phyloP scores from a whole-genome alignment of 2,329 filamentous ascomycete genomes.

The Pseudogymnoascus sp. region DNA sequence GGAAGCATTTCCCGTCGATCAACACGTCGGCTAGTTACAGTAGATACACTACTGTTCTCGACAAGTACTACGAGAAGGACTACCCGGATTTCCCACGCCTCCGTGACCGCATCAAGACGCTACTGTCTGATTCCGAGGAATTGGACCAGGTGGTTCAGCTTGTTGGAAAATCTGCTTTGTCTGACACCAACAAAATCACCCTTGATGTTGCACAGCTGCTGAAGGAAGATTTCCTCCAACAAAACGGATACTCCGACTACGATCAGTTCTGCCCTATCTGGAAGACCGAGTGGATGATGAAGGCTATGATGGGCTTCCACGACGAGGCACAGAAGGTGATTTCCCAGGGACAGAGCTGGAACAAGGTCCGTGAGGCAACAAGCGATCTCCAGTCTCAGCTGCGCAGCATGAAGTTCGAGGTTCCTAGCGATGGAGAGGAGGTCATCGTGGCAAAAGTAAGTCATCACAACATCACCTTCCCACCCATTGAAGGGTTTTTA shows the following conservation, averaged over 20 bases:
- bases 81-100: slow-evolving; percentile 90
- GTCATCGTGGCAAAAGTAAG: slow-evolving; percentile 74
- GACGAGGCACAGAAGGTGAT: slow-evolving; percentile 96
- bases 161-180: slow-evolving; percentile 93
- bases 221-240: slow-evolving; percentile 98
- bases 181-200: slow-evolving; percentile 96
- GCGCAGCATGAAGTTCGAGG: slow-evolving; percentile 92
- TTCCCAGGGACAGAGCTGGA: slow-evolving; percentile 83
- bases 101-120: slow-evolving; percentile 86
- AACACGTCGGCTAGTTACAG: slow-evolving; percentile 93
- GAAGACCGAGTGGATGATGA: slow-evolving; percentile 99
- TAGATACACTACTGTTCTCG: slow-evolving; percentile 85
- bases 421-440: slow-evolving; percentile 79
- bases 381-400: slow-evolving; percentile 77
- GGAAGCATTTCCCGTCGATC: slow-evolving; percentile 98
- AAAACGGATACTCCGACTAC: slow-evolving; percentile 98
- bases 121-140: slow-evolving; percentile 91
- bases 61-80: slow-evolving; percentile 91
- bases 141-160: slow-evolving; percentile 97
- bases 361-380: slow-evolving; percentile 86
- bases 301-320: slow-evolving; percentile 96
- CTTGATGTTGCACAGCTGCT: slow-evolving; percentile 83
- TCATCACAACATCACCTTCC: slow-evolving; percentile 13
- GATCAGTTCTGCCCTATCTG: slow-evolving; percentile 98
- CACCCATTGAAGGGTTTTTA: slow-evolving; percentile 11